A percentile compares a stretch with the other conserved stretches of the same genome.
phyloP scores from a whole-genome alignment of 129 eudicot species.

The Chrysanthemum lavandulifolium region DNA sequence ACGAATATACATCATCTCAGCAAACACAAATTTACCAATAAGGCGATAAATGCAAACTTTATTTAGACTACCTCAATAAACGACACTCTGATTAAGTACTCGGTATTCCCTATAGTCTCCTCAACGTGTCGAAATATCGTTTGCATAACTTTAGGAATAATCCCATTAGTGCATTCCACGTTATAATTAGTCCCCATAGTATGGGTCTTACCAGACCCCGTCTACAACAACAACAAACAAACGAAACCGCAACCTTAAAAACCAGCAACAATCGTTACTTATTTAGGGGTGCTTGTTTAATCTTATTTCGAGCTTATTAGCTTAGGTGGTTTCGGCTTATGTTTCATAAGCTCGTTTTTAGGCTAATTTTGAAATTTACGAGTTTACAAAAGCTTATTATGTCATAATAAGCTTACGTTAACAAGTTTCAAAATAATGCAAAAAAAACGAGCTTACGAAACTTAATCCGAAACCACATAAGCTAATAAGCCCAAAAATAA shows the following conservation, averaged over 20 bases:
- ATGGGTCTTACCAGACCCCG: constrained; percentile 94
- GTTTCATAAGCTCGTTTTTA: too few species aligned
- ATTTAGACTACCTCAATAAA: constrained; percentile 71
- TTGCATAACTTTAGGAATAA: constrained; percentile 88
- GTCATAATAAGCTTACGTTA: too few species aligned
- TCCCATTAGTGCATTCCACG: constrained; percentile 64
- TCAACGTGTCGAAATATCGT: constrained; percentile 65
- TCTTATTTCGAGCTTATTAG: too few species aligned
- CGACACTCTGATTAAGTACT: constrained; percentile 77
- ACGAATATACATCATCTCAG: neutral
- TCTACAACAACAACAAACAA: constrained; percentile 35
- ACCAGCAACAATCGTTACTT: neutral
- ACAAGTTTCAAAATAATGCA: too few species aligned
- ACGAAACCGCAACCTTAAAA: neutral
- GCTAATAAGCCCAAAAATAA: too few species aligned
- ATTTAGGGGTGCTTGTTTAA: neutral
- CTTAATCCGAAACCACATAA: too few species aligned
- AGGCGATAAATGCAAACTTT: neutral
- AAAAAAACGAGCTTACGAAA: too few species aligned
- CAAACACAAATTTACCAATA: neutral
- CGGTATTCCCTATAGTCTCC: constrained; percentile 49
- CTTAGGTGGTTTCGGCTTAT: too few species aligned
- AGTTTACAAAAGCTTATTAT: too few species aligned
- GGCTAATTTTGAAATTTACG: too few species aligned
- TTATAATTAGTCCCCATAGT: constrained; percentile 96